These are phyloP conservation scores for Tulasnella sp. DNA, from an alignment of 768 basidiomycete species.

Conservation along the genomic window DNA sequence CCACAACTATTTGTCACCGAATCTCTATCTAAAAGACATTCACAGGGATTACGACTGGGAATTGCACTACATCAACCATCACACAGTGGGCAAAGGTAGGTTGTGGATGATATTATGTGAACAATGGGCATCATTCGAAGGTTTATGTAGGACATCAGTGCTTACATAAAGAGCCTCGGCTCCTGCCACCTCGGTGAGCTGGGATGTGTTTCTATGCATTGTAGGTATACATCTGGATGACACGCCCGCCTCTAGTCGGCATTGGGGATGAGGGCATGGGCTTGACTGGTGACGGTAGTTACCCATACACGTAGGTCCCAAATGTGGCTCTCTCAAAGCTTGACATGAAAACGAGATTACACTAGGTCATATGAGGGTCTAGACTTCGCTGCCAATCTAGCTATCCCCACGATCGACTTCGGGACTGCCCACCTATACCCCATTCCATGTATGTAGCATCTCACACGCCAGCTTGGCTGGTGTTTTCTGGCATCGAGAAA, in stretches of 20 bases:
- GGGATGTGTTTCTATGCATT: not conserved
- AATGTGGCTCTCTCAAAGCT: not conserved
- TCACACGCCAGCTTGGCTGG: not conserved
- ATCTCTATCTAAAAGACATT: not conserved
- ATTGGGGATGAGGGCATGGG: conserved; percentile 65
- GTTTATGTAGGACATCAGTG: conserved; percentile 42
- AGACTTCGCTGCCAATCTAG: conserved; percentile 53
- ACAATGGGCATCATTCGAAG: not conserved
- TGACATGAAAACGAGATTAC: not conserved
- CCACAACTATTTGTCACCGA: not conserved
- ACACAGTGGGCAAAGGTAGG: conserved; percentile 46
- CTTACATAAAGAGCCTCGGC: conserved; percentile 62
- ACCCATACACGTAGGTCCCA: conserved; percentile 52
- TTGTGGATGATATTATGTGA: not conserved
- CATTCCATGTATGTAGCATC: conserved; percentile 38
- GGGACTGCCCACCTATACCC: conserved; percentile 53
- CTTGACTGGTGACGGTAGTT: conserved; percentile 45
- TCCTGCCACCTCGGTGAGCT: conserved; percentile 49
- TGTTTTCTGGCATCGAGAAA: not conserved
- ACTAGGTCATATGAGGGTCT: conserved; percentile 45
- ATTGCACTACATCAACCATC: conserved; percentile 51
- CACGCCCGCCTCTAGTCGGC: conserved; percentile 35
- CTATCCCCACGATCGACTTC: conserved; percentile 56
- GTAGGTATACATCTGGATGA: not conserved
- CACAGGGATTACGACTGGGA: conserved; percentile 33